Base-by-base conservation (phyloP, 1,284 basidiomycete species). In the Fomes fomentarius region DNA sequence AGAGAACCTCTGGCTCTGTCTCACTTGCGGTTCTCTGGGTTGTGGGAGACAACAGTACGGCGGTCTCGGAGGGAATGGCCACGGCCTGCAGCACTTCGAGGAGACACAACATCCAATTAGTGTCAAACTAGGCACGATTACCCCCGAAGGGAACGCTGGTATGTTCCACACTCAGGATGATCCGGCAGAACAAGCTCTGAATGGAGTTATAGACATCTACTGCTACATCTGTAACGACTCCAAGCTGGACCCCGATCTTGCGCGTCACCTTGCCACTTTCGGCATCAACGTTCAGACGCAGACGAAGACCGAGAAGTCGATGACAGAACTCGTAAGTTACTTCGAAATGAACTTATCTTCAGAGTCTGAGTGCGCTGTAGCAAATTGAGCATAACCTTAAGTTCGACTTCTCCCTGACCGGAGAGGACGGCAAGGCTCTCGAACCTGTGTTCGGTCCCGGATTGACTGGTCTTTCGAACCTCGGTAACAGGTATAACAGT, bases 351-450 rank as follows among this genome's bases (percentile, higher is more conserved):
- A 12, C 22, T 17, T 49, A 14, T 1, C 4, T 26, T 10, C 11
- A 1, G 22, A 22, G 19, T 12, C 28, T 42, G 15, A 7, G 14
- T n/a, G 22, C 1, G 47, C 33, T 42, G 5, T 58, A 93, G 91
- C 94, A 98, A 90, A 91, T 98, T 64, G 96, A 98, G 69, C 95
- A 98, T 66, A 99, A 99, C 67, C 77, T 98, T 49, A 89, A 86
- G 52, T 98, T 95, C 68, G 96, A 98, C 71, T 98, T 99, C 70
- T 94, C 91, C 3, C 85, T 99, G 67, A 94, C 91, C 0, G 86
- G 84, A n/a, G 93, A 96, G 53, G 89, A 94, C 50, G 96, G 96
- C 9, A 87, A 90, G 49, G 89, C 93, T 9, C 79, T 98, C 6
- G 83, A 93, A 67, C 96, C 96, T 0, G 74, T 98, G 12, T 96